phyloP scores from a whole-genome alignment of 257 asterid species.

The Plectranthus barbatus region DNA sequence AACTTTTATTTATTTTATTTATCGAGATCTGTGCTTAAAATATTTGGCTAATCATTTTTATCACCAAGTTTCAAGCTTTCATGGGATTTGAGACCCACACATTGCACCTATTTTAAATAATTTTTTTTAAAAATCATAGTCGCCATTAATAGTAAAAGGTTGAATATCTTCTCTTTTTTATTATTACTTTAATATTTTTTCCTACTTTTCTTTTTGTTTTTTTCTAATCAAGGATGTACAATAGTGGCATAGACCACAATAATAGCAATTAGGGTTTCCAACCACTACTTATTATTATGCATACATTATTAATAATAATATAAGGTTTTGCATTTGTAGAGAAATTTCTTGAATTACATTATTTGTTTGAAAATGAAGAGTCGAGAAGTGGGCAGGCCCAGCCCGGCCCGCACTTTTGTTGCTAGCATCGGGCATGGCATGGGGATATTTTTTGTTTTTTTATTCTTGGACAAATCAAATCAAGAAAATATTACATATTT shows the following conservation, averaged over 20 bases:
- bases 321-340: neutral
- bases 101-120: conserved; percentile 28
- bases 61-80: conserved; percentile 49
- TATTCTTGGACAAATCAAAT: neutral
- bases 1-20: conserved; percentile 8
- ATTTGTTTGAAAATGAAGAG: neutral
- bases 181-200: conserved; percentile 5
- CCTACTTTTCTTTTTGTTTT: conserved; percentile 15
- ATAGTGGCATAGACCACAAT: neutral
- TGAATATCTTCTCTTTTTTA: neutral
- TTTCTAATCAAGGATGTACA: conserved; percentile 9
- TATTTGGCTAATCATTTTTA: conserved; percentile 48
- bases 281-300: neutral
- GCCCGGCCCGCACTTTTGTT: neutral
- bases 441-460: neutral
- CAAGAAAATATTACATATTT: too few relatives aligned
- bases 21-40: conserved; percentile 17
- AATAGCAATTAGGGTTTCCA: neutral
- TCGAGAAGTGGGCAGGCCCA: neutral
- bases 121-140: conserved; percentile 4
- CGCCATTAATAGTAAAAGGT: conserved; percentile 19
- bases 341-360: neutral
- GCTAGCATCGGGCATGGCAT: neutral
- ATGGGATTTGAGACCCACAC: conserved; percentile 56
- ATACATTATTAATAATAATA: too few relatives aligned